phyloP scores from a whole-genome alignment of 164 flowering plant genomes.

The Aristolochia contorta region DNA sequence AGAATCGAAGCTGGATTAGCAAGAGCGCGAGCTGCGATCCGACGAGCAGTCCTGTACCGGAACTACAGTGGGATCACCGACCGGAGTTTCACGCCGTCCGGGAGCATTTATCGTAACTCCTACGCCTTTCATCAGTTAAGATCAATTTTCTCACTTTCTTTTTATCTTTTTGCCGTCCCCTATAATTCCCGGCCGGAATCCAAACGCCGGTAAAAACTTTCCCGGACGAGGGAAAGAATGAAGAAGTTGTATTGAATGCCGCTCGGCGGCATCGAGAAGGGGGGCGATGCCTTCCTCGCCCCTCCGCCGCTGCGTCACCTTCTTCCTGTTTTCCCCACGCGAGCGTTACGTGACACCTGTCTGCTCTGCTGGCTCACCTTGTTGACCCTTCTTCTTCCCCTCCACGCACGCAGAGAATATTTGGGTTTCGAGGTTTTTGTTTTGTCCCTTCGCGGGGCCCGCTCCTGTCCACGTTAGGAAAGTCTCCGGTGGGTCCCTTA shows the following conservation, averaged over 20 bases:
- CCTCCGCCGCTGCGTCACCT: too few species aligned
- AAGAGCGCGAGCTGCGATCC: conserved; percentile 39
- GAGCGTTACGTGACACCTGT: too few species aligned
- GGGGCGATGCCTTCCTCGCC: too few species aligned
- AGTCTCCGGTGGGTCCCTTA: too few species aligned
- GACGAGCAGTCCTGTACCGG: conserved; percentile 16
- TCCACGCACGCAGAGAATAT: too few species aligned
- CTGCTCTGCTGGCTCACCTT: too few species aligned
- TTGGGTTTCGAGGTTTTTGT: too few species aligned
- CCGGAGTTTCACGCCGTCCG: conserved; percentile 34
- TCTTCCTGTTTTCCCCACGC: too few species aligned
- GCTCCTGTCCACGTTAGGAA: too few species aligned
- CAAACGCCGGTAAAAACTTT: too few species aligned
- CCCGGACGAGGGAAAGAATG: background rate
- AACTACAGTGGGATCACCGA: conserved; percentile 19
- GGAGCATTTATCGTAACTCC: conserved; percentile 40
- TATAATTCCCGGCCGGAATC: background rate
- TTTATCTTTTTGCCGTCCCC: background rate
- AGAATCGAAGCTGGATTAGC: conserved; percentile 39
- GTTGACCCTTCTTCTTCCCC: too few species aligned
- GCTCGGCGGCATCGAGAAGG: background rate
- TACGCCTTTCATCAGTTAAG: conserved; percentile 47
- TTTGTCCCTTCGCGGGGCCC: too few species aligned
- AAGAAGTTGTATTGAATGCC: background rate
- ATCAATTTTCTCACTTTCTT: background rate